Evolutionary conservation across 2,329 filamentous ascomycete species (phyloP).

Genomic region (Esteya vermicola): DNA sequence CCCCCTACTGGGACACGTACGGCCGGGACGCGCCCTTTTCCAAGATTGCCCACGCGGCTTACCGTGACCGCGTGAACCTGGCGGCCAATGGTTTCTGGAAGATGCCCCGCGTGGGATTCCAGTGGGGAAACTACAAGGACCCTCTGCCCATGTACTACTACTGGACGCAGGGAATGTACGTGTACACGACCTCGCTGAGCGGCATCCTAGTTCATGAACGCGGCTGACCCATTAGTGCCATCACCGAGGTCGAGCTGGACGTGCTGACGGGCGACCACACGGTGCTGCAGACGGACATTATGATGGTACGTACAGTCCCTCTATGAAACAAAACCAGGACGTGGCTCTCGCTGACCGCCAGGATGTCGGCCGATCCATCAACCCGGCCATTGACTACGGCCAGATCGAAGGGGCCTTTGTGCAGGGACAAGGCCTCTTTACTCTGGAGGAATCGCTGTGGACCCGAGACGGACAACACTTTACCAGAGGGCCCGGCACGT

Average conservation of each 20-base stretch:
- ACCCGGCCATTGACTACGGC: slow-evolving; percentile 66
- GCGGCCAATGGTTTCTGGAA: slow-evolving; percentile 95
- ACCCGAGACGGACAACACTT: slow-evolving; percentile 47
- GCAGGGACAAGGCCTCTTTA: slow-evolving; percentile 69
- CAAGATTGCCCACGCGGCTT: slow-evolving; percentile 77
- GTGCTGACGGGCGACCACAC: slow-evolving; percentile 92
- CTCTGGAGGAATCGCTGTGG: slow-evolving; percentile 52
- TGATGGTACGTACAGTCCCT: no score
- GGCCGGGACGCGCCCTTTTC: slow-evolving; percentile 71
- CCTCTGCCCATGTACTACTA: slow-evolving; percentile 99
- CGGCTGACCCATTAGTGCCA: no score
- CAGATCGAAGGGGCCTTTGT: slow-evolving; percentile 75
- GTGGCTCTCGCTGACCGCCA: no score
- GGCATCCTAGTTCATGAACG: no score
- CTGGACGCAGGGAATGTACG: slow-evolving; percentile 97
- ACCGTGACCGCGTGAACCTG: slow-evolving; percentile 95
- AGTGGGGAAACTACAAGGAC: slow-evolving; percentile 79
- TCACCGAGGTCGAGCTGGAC: slow-evolving; percentile 86
- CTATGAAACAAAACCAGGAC: no score
- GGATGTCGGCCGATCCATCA: slow-evolving; percentile 76
- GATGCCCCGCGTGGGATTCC: slow-evolving; percentile 91
- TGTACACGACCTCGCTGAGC: no score
- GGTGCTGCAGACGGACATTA: slow-evolving; percentile 74
- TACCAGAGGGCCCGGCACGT: slow-evolving; percentile 56
- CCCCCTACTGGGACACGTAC: slow-evolving; percentile 73